These are phyloP conservation scores for Capronia americana DNA, from an alignment of 2,329 filamentous ascomycete species.

Conservation along the genomic window DNA sequence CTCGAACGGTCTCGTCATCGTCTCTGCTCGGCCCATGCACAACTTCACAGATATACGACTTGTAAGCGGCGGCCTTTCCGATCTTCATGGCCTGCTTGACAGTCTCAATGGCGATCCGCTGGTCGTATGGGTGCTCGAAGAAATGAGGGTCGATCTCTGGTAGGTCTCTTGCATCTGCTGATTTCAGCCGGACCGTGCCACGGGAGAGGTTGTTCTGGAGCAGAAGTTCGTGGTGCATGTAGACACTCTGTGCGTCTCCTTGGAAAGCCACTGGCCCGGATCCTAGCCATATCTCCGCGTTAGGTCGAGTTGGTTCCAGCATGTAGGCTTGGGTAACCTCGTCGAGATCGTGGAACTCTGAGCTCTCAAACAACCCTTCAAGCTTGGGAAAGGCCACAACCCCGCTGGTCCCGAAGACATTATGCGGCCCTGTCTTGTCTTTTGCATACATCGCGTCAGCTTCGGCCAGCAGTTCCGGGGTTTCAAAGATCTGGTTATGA, in stretches of 20 bases:
- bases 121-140: constrained; percentile 61
- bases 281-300: constrained; percentile 19
- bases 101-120: constrained; percentile 56
- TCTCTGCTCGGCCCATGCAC: constrained; percentile 14
- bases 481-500: constrained; percentile 23
- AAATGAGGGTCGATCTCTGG: constrained; percentile 62
- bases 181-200: constrained; percentile 61
- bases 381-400: constrained; percentile 22
- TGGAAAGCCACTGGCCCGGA: constrained; percentile 16
- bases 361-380: not conserved
- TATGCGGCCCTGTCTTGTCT: constrained; percentile 20
- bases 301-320: constrained; percentile 10
- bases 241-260: not conserved
- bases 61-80: constrained; percentile 3
- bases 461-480: constrained; percentile 12
- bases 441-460: constrained; percentile 17
- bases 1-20: constrained; percentile 27
- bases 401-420: constrained; percentile 18
- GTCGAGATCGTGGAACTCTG: constrained; percentile 13
- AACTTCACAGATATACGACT: not conserved
- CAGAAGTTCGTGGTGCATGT: constrained; percentile 16
- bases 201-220: constrained; percentile 34
- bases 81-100: constrained; percentile 48
- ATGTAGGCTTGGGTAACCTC: constrained; percentile 6
- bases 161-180: constrained; percentile 57